Conservation (phyloP, 2,329 filamentous ascomycete genomes). For the Triangularia verruculosa region DNA sequence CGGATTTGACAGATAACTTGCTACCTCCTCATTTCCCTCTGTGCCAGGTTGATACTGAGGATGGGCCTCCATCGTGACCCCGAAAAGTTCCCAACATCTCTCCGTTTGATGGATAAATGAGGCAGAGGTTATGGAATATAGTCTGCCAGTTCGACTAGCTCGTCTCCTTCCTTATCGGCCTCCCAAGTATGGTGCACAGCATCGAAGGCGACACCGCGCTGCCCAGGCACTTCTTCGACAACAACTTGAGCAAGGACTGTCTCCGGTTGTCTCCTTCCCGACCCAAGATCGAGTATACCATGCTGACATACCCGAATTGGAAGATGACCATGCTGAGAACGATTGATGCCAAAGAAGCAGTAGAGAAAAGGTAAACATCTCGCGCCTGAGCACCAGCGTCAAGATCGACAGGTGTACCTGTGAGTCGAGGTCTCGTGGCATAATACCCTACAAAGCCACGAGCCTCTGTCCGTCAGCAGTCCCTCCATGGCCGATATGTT, state of each 20-base stretch:
- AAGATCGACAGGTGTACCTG: not conserved
- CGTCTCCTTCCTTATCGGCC: conserved; percentile 64
- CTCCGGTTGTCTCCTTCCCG: conserved; percentile 54
- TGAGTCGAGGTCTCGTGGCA: not conserved
- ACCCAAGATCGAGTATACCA: conserved; percentile 57
- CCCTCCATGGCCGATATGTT: conserved; percentile 10
- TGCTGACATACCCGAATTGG: conserved; percentile 52
- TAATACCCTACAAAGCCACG: conserved; percentile 8
- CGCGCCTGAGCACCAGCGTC: not conserved
- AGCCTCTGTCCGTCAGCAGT: conserved; percentile 9
- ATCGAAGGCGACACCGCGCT: conserved; percentile 61
- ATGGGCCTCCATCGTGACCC: conserved; percentile 59
- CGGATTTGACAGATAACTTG: conserved; percentile 51
- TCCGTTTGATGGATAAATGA: conserved; percentile 53
- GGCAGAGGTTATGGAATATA: conserved; percentile 52
- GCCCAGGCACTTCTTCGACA: conserved; percentile 62
- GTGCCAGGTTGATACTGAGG: conserved; percentile 54
- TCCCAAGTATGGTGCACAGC: conserved; percentile 63
- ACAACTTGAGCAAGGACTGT: conserved; percentile 53
- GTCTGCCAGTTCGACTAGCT: conserved; percentile 59
- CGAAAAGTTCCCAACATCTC: conserved; percentile 48
- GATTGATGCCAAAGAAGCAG: conserved; percentile 27
- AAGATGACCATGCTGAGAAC: conserved; percentile 49
- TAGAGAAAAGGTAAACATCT: not conserved
- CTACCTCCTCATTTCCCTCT: conserved; percentile 50